Conservation (phyloP, 495 filamentous ascomycete species). For the Aspergillus conjunctus region DNA sequence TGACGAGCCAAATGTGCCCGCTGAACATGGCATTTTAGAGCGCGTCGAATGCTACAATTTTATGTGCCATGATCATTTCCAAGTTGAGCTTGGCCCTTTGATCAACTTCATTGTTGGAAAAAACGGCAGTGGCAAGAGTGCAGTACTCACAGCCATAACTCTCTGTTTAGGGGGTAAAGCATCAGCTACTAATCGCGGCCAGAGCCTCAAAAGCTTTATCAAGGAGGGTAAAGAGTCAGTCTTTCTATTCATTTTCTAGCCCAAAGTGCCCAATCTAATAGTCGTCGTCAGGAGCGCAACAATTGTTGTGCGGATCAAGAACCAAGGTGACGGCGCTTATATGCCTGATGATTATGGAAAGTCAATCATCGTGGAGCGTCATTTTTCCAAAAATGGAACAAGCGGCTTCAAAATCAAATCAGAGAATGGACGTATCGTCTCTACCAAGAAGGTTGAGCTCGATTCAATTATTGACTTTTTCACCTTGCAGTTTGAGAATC, state of each 20-base stretch:
- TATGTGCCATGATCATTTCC: slow-evolving; percentile 87
- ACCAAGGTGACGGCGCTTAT: slow-evolving; percentile 80
- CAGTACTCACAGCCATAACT: slow-evolving; percentile 91
- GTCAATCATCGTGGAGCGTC: slow-evolving; percentile 85
- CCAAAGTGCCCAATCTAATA: slow-evolving; percentile 29
- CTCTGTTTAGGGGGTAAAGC: slow-evolving; percentile 94
- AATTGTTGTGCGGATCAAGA: slow-evolving; percentile 84
- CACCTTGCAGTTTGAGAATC: slow-evolving; percentile 93
- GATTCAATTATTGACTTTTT: slow-evolving; percentile 93
- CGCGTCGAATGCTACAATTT: slow-evolving; percentile 85
- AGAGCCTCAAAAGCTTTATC: slow-evolving; percentile 86
- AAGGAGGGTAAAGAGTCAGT: slow-evolving; percentile 80
- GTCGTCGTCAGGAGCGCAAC: slow-evolving; percentile 39
- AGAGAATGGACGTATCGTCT: slow-evolving; percentile 67
- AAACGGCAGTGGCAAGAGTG: slow-evolving; percentile 99
- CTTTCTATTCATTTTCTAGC: background rate
- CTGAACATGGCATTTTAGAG: slow-evolving; percentile 84
- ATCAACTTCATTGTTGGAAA: slow-evolving; percentile 98
- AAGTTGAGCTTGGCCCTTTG: slow-evolving; percentile 80
- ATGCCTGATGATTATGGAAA: slow-evolving; percentile 80
- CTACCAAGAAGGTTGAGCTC: slow-evolving; percentile 82
- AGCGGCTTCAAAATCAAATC: slow-evolving; percentile 89
- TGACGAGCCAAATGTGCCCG: slow-evolving; percentile 67
- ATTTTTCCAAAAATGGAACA: slow-evolving; percentile 75
- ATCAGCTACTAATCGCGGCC: slow-evolving; percentile 93